phyloP scores from a whole-genome alignment of 2,329 filamentous ascomycete species.

The Epichloe sp. region DNA sequence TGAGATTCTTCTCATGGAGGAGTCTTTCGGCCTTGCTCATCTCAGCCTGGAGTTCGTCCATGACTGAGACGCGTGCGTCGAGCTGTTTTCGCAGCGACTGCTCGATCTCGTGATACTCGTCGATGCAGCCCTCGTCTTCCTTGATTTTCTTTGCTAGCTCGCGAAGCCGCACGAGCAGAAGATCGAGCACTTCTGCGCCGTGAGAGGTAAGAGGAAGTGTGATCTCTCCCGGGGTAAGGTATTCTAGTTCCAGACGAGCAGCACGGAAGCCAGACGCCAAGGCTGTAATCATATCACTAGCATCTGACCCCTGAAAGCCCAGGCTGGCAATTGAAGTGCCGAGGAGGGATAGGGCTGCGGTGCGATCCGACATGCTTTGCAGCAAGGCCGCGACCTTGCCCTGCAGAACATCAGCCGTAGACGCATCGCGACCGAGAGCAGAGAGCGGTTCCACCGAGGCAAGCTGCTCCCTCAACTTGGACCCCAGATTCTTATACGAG shows the following conservation, averaged over 20 bases:
- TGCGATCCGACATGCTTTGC: constrained; percentile 33
- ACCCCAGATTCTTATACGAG: constrained; percentile 30
- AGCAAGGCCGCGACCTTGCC: constrained; percentile 29
- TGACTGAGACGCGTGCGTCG: constrained; percentile 35
- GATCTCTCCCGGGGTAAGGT: constrained; percentile 46
- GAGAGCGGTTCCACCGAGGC: constrained; percentile 9
- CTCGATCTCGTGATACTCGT: constrained; percentile 47
- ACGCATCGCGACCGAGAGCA: constrained; percentile 4
- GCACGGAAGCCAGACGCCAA: constrained; percentile 38
- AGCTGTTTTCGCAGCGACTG: constrained; percentile 43
- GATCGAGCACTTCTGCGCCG: constrained; percentile 42
- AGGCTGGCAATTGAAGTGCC: constrained; percentile 31
- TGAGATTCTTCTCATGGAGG: constrained; percentile 24
- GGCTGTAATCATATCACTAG: constrained; percentile 33
- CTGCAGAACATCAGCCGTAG: constrained; percentile 24
- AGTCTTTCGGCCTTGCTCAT: constrained; percentile 21
- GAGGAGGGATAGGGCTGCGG: constrained; percentile 32
- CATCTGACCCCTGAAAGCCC: constrained; percentile 37
- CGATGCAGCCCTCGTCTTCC: constrained; percentile 40
- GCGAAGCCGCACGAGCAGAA: constrained; percentile 37
- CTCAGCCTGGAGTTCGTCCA: constrained; percentile 33
- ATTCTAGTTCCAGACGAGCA: constrained; percentile 48
- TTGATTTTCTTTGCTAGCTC: constrained; percentile 31
- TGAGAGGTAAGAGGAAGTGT: constrained; percentile 36
- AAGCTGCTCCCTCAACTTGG: constrained; percentile 24